These are phyloP conservation scores for Rhodosporidiobolus odoratus DNA, from an alignment of 768 basidiomycete species.

Conservation along the genomic window DNA sequence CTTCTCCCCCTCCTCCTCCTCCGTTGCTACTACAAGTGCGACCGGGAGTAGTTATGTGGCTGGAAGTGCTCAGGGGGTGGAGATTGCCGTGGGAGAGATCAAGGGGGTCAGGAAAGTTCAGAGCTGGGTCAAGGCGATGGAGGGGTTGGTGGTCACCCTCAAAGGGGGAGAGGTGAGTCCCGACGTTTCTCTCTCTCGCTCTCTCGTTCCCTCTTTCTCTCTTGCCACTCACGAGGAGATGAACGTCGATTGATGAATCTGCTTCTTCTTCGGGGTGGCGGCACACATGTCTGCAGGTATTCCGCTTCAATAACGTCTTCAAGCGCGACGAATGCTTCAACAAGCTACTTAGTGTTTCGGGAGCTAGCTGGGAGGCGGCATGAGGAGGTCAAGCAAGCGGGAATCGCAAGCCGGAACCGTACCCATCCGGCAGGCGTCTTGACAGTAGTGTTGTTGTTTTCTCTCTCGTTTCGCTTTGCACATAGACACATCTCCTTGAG, in stretches of 20 bases:
- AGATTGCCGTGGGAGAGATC: conserved; percentile 1
- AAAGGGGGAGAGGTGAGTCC: conserved; percentile 19
- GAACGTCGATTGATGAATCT: not conserved
- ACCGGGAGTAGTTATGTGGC: not conserved
- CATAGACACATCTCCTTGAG: no score
- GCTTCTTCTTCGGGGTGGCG: not conserved
- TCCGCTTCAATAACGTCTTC: conserved; percentile 14
- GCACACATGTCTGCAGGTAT: not conserved
- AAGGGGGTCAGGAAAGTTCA: conserved; percentile 21
- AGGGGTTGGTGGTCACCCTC: conserved; percentile 13
- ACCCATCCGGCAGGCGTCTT: no score
- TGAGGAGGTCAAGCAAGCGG: not conserved
- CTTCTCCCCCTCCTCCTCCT: no score
- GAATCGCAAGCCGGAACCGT: no score
- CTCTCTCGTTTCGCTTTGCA: no score
- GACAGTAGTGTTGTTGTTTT: no score
- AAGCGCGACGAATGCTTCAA: conserved; percentile 28
- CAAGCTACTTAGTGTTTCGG: conserved; percentile 21
- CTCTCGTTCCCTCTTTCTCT: not conserved
- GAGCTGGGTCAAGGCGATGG: not conserved
- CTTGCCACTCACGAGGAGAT: no score
- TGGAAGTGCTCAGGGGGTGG: not conserved
- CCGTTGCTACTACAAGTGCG: not conserved
- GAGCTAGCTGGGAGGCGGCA: not conserved
- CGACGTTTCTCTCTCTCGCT: not conserved